These are phyloP conservation scores for Alternaria tenuissima DNA, from an alignment of 2,329 filamentous ascomycete genomes.

Conservation along the genomic window DNA sequence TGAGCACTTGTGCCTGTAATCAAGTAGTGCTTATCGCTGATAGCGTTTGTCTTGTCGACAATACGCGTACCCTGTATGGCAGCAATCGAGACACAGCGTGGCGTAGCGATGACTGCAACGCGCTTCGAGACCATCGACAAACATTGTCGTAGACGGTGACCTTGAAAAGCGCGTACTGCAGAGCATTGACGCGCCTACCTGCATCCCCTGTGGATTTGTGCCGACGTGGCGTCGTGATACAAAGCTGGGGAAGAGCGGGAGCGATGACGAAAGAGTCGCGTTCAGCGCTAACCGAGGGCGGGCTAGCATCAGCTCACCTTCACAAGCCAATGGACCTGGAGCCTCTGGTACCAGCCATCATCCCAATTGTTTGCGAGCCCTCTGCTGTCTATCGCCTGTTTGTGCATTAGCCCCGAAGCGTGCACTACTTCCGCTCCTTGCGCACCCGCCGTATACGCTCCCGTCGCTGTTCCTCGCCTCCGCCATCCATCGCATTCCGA, in stretches of 20 bases:
- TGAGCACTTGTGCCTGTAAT: background rate
- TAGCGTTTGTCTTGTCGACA: background rate
- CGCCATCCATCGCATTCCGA: conserved; percentile 26
- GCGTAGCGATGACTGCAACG: background rate
- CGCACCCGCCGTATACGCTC: conserved; percentile 2
- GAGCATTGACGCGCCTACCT: background rate
- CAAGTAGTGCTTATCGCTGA: background rate
- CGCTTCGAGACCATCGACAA: background rate
- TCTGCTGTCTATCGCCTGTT: conserved; percentile 11
- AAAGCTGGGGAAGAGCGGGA: conserved; percentile 20
- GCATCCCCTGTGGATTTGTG: background rate
- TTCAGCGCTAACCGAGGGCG: conserved; percentile 22
- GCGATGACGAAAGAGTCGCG: conserved; percentile 30
- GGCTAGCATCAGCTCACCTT: conserved; percentile 28
- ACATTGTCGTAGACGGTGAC: rapidly evolving
- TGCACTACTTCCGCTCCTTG: background rate
- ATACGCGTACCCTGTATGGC: background rate
- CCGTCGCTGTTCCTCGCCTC: conserved; percentile 3
- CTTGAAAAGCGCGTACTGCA: background rate
- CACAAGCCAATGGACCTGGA: conserved; percentile 33
- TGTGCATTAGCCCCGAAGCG: background rate
- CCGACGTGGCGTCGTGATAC: conserved; percentile 13
- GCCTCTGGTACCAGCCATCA: conserved; percentile 13
- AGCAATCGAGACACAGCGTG: background rate
- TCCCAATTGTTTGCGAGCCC: conserved; percentile 16